These are phyloP conservation scores for Saturnispora sanitii DNA, from an alignment of 805 yeast genomes.

Conservation along the genomic window DNA sequence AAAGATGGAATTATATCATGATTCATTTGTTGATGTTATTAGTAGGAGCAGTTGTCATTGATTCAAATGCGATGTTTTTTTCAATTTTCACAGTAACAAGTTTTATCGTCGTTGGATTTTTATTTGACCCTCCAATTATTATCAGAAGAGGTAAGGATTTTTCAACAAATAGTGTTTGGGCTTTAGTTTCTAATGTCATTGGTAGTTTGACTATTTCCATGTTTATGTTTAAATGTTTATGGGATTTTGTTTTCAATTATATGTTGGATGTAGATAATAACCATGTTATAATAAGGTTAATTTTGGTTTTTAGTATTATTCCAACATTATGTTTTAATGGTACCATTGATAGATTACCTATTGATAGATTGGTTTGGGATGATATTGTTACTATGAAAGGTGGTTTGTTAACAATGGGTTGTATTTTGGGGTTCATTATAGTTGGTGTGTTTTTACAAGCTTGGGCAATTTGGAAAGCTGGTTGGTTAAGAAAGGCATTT, in stretches of 20 bases:
- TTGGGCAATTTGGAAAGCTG: constrained; percentile 68
- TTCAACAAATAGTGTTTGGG: constrained; percentile 10
- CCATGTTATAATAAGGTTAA: background rate
- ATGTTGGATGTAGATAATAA: background rate
- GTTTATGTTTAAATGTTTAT: constrained; percentile 42
- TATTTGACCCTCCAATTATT: constrained; percentile 2
- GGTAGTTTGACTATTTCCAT: constrained; percentile 38
- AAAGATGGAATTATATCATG: background rate
- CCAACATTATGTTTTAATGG: constrained; percentile 57
- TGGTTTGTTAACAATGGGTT: constrained; percentile 51
- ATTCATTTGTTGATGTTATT: background rate
- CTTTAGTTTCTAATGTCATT: constrained; percentile 58
- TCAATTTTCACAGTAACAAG: background rate
- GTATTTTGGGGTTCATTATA: constrained; percentile 38
- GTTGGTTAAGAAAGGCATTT: constrained; percentile 52
- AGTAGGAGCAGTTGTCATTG: background rate
- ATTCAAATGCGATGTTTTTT: background rate
- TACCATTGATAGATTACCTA: constrained; percentile 81
- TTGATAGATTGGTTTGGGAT: constrained; percentile 65
- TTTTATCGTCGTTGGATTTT: constrained; percentile 1
- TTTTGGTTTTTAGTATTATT: constrained; percentile 1
- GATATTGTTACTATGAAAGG: constrained; percentile 76
- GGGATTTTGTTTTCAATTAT: constrained; percentile 1
- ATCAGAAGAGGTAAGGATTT: background rate
- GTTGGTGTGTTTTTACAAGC: constrained; percentile 65